These are phyloP conservation scores for Neocucurbitaria cava DNA, from an alignment of 2,329 filamentous ascomycete genomes.

Conservation along the genomic window DNA sequence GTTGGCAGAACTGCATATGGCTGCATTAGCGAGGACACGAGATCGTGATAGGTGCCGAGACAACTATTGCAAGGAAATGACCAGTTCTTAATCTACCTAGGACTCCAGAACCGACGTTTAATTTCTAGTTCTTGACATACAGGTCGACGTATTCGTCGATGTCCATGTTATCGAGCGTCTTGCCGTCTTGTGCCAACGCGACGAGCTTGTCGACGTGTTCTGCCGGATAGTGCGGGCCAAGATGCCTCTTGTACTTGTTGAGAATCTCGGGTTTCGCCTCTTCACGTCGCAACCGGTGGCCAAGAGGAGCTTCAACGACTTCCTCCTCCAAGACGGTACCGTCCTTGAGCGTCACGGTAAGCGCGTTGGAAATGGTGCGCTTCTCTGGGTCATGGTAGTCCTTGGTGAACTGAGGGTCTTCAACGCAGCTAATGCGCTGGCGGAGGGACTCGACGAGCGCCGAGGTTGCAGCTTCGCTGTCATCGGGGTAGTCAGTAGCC, in stretches of 20 bases:
- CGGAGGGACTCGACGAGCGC: conserved; percentile 88
- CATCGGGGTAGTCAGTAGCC: conserved; percentile 92
- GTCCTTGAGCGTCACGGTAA: conserved; percentile 94
- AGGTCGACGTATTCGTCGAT: conserved; percentile 95
- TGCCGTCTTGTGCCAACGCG: conserved; percentile 75
- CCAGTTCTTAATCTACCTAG: conserved; percentile 29
- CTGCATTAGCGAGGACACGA: conserved; percentile 20
- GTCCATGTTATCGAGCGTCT: conserved; percentile 78
- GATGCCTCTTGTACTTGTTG: conserved; percentile 92
- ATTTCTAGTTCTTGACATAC: conserved; percentile 65
- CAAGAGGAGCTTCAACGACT: conserved; percentile 90
- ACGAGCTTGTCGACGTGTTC: conserved; percentile 82
- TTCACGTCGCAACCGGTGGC: conserved; percentile 87
- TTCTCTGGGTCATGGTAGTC: conserved; percentile 95
- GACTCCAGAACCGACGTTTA: conserved; percentile 15
- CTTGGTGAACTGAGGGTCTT: conserved; percentile 91
- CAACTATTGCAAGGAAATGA: conserved; percentile 6
- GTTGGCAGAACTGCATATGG: conserved; percentile 10
- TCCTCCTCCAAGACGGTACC: conserved; percentile 91
- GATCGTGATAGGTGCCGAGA: conserved; percentile 14
- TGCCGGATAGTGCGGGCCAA: conserved; percentile 81
- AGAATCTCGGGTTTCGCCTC: conserved; percentile 98
- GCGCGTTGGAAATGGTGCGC: conserved; percentile 95
- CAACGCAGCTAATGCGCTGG: conserved; percentile 92
- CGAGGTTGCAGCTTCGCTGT: conserved; percentile 88